Evolutionary conservation across 805 yeast genomes (phyloP).

Genomic region (Hanseniaspora opuntiae): DNA sequence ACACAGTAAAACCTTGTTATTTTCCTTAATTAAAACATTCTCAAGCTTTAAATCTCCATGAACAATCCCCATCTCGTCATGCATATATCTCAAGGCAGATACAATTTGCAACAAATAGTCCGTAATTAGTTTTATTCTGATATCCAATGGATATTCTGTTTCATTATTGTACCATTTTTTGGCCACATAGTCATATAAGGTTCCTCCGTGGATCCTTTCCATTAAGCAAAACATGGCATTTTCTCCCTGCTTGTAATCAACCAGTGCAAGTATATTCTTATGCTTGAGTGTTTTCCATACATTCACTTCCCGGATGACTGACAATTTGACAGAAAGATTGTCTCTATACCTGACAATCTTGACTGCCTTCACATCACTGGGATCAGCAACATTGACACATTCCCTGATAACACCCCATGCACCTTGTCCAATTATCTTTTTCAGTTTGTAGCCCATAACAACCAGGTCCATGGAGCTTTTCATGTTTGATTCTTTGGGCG

Average conservation of each 20-base stretch:
- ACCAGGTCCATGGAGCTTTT: constrained; percentile 47
- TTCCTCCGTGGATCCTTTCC: constrained; percentile 57
- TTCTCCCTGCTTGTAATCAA: constrained; percentile 47
- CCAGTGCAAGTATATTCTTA: constrained; percentile 48
- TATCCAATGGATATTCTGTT: constrained; percentile 22
- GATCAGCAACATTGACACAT: constrained; percentile 28
- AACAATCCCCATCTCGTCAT: constrained; percentile 40
- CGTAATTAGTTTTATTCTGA: constrained; percentile 27
- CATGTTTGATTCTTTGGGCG: background rate
- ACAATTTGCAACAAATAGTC: constrained; percentile 41
- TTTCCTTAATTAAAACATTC: constrained; percentile 51
- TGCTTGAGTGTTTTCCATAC: constrained; percentile 66
- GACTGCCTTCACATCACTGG: constrained; percentile 37
- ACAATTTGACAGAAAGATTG: constrained; percentile 38
- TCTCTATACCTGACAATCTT: constrained; percentile 44
- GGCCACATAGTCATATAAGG: constrained; percentile 62
- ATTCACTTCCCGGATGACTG: constrained; percentile 55
- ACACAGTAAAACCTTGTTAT: constrained; percentile 41
- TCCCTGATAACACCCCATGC: constrained; percentile 83
- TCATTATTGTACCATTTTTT: constrained; percentile 43
- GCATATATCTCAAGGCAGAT: constrained; percentile 50
- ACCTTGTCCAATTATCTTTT: constrained; percentile 71
- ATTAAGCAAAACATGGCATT: constrained; percentile 61
- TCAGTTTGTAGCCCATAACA: constrained; percentile 49
- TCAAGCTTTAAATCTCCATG: constrained; percentile 80